A percentile compares a stretch with the other conserved stretches of the same genome.
These are phyloP conservation scores for Leptoxyphium fumago DNA, from an alignment of 2,329 filamentous ascomycete genomes.

Conservation along the genomic window DNA sequence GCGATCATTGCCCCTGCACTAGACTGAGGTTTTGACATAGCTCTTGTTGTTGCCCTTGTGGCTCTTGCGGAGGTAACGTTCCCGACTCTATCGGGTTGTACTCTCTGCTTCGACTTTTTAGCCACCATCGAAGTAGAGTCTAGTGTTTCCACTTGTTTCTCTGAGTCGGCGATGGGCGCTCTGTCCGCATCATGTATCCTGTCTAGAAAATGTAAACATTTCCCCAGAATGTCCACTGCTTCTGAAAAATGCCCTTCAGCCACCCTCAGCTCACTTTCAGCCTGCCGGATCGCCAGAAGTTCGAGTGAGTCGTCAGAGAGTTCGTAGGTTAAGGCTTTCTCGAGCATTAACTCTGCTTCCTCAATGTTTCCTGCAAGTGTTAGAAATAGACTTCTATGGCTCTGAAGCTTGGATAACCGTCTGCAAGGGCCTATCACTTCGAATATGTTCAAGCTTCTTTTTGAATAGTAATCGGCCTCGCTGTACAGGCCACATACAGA, in stretches of 20 bases:
- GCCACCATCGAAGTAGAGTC: no score
- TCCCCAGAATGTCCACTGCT: background rate
- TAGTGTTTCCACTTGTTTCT: no score
- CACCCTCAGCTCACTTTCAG: background rate
- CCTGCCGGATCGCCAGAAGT: background rate
- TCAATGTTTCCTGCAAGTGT: slow-evolving; percentile 11
- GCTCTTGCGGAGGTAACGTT: no score
- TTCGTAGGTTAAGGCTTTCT: background rate
- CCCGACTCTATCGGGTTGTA: no score
- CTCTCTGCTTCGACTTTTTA: no score
- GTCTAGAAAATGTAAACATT: background rate
- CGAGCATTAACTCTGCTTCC: slow-evolving; percentile 16
- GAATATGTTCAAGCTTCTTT: slow-evolving; percentile 69
- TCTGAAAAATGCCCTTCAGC: background rate
- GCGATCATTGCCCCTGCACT: no score
- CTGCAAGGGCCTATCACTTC: slow-evolving; percentile 18
- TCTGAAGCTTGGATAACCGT: slow-evolving; percentile 6
- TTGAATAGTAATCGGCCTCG: slow-evolving; percentile 76
- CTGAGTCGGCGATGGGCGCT: no score
- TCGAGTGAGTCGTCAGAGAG: background rate
- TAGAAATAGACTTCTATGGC: slow-evolving; percentile 12
- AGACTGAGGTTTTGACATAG: no score
- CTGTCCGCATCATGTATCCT: background rate
- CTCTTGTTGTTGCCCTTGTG: no score
- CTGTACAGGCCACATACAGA: slow-evolving; percentile 74